phyloP scores from a whole-genome alignment of 352 stramenopile species.

The Pythium vanterpoolii region DNA sequence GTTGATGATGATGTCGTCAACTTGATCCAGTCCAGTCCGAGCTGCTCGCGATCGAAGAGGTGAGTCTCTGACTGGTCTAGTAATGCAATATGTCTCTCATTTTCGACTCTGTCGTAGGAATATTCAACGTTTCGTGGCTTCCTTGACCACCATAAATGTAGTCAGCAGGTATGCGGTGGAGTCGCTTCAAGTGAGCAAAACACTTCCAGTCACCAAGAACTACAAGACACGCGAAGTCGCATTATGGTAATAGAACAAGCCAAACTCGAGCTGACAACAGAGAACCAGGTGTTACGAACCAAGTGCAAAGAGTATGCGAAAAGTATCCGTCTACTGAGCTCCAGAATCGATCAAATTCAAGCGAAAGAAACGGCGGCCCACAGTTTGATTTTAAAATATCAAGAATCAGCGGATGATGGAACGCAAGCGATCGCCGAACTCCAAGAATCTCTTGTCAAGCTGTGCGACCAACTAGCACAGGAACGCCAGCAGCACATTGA shows the following conservation, averaged over 20 bases:
- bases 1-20: background rate
- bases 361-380: background rate
- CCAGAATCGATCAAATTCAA: background rate
- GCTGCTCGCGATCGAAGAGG: constrained; percentile 8
- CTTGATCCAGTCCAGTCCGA: constrained; percentile 6
- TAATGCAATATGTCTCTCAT: background rate
- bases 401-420: constrained; percentile 32
- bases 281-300: constrained; percentile 12
- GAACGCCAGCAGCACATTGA: constrained; percentile 22
- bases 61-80: background rate
- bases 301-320: constrained; percentile 18
- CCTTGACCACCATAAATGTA: constrained; percentile 2
- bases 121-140: constrained; percentile 1
- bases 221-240: background rate
- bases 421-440: constrained; percentile 38
- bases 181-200: background rate
- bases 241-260: background rate
- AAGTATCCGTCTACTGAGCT: constrained; percentile 1
- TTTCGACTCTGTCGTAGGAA: background rate
- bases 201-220: background rate
- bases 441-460: constrained; percentile 33
- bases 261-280: background rate
- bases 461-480: constrained; percentile 30
- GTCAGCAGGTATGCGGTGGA: background rate
- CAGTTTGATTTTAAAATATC: constrained; percentile 32